Base-by-base conservation (phyloP, 2,329 filamentous ascomycete genomes). In the Spiromastix sp. region DNA sequence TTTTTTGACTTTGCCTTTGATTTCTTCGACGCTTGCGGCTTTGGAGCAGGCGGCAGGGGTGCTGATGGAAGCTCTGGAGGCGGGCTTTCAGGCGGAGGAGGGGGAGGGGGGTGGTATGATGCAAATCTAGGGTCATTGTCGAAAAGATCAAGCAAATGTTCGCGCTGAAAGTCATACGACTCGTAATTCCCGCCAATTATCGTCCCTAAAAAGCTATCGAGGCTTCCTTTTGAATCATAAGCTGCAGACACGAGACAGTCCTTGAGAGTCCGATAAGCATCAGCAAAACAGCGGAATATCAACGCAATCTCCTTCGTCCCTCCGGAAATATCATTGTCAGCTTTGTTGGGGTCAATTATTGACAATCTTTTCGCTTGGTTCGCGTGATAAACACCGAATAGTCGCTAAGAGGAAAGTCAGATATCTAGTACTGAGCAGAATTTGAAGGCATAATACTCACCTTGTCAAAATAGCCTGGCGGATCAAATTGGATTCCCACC, bases 291-390 rank as follows among this genome's bases (percentile, higher is more conserved):
- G n/a, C 66, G 54, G 44, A 84, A 64, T 32, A 95, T 82, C 6
- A 72, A 64, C 1, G 59, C 45, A 5, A 81, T 83, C 45, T 84
- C 81, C 30, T 67, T 71, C 0, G 86, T 91, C 7, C 87, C 87
- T 7, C 86, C 86, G 0, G 91, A 80, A 17, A 98, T 91, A 51
- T 98, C 91, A 55, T 96, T 96, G 17, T 70, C 64, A 0, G 74
- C 56, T 39, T 84, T 82, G 56, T 96, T 94, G 0, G 91, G 91
- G 51, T 98, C 91, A 39, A 94, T 81, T 48, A 98, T 94, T 6
- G 81, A 83, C 2, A 98, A 68, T 2, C 85, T 77, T 33, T 80
- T 69, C 10, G 57, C 59, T 49, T 79, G 78, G 48, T 72, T 74
- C 49, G 54, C 56, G 19, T 55, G 50, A 36, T 60, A 59, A 26